Evolutionary conservation across 148 eudicot genomes (phyloP), one percentile per base, ranked within the genome.

Genomic region (Rhododendron mucronatum): DNA sequence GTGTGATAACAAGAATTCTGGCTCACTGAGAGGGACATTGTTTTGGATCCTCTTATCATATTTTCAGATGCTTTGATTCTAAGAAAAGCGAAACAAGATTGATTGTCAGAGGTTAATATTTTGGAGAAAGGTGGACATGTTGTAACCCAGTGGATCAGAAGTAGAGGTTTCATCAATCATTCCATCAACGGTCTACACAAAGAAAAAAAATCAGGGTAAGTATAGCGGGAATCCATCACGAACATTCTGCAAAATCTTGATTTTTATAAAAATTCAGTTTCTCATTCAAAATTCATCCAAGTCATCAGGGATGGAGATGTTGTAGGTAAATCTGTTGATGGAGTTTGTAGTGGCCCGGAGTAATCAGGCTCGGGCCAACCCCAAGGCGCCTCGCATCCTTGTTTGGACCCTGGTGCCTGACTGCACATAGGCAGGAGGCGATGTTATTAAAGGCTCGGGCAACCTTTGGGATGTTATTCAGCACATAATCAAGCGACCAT

Each of bases 41-140:
- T 91, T 92, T 65, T 88, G 91, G 30, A 93, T 79, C 80, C 92
- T 91, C 87, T 97, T 97, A 84, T 97, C 98, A 80, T 92, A 94
- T 92, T 98, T 93, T 98, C 99, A 95, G 50, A 97, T 65, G 90
- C 94, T 94, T 88, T 95, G 90, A 45, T 89, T 91, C 47, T 83
- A 86, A 95, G 85, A 84, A 94, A 97, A 85, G 89, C 90, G 82
- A 94, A 93, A 86, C 96, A 97, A 79, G 95, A 91, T 67, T 91
- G 92, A 84, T 97, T 96, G 13, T 95, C 95, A 30, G 21, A 95
- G 48, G 33, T 90, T 86, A 15, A 94, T 88, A 83, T 93, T 94
- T 88, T 94, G 88, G 83, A 95, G 92, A 80, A 97, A 95, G 12
- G 90, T 90, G 74, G 90, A 85, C 20, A 87, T 45, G 30, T 71